A percentile compares a stretch with the other conserved stretches of the same genome.
These are phyloP conservation scores for Ilyonectria robusta DNA, from an alignment of 2,329 filamentous ascomycete genomes.

Conservation along the genomic window DNA sequence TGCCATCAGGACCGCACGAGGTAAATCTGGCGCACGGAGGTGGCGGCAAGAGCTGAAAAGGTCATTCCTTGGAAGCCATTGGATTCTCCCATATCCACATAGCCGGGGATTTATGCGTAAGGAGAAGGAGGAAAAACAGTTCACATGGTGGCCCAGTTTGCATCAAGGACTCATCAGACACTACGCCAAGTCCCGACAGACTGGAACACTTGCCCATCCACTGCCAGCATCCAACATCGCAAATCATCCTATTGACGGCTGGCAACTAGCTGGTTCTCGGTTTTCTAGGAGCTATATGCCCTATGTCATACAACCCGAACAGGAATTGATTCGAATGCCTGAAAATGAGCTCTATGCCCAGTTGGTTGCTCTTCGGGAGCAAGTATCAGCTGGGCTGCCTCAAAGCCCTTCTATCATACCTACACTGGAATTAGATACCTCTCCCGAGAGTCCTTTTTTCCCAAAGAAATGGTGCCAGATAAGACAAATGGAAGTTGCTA, in stretches of 20 bases:
- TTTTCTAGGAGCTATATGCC: background rate
- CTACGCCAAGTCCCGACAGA: background rate
- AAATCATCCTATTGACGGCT: background rate
- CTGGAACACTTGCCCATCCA: background rate
- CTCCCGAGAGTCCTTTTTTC: background rate
- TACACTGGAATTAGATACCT: background rate
- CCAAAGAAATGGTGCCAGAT: background rate
- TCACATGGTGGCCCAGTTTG: too few species aligned
- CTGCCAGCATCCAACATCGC: background rate
- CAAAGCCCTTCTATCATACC: background rate
- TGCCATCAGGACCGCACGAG: too few species aligned
- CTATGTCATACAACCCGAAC: background rate
- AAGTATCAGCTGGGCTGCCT: background rate
- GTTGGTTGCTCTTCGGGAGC: background rate
- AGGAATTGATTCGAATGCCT: background rate
- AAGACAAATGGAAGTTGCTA: background rate
- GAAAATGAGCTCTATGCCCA: background rate
- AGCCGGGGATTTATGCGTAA: background rate
- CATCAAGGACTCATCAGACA: too few species aligned
- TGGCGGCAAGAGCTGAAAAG: too few species aligned
- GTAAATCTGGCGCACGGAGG: too few species aligned
- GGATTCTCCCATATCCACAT: constrained; percentile 8
- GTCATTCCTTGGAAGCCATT: background rate
- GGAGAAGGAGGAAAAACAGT: constrained; percentile 6
- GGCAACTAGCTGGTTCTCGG: background rate